These are phyloP conservation scores for Tuber borchii DNA, from an alignment of 495 filamentous ascomycete genomes.

Conservation along the genomic window DNA sequence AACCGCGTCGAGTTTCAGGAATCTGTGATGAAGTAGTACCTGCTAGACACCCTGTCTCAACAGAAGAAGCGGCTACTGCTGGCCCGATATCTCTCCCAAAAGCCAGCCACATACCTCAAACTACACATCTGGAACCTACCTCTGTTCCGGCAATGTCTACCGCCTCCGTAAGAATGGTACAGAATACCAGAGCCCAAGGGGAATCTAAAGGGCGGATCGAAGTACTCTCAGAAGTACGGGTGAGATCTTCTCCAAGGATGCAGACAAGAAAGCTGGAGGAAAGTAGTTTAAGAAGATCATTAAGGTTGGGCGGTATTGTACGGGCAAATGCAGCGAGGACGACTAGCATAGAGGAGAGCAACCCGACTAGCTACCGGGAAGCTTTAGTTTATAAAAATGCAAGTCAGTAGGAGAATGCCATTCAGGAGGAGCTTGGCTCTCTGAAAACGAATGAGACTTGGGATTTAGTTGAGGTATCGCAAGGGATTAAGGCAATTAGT, in stretches of 20 bases:
- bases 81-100: not conserved
- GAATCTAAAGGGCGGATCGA: not conserved
- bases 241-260: too few species aligned
- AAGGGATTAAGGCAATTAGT: conserved; percentile 3
- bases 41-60: not conserved
- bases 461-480: not conserved
- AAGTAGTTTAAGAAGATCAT: not conserved
- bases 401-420: not conserved
- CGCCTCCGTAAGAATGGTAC: too few species aligned
- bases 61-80: not conserved
- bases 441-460: not conserved
- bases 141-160: too few species aligned
- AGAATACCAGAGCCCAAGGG: too few species aligned
- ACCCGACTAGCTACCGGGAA: not conserved
- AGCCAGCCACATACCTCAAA: not conserved
- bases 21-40: not conserved
- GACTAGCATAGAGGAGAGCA: not conserved
- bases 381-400: not conserved
- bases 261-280: not conserved
- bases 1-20: not conserved
- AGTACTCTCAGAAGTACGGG: too few species aligned
- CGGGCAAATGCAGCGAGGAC: conserved; percentile 4
- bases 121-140: not conserved
- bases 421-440: not conserved
- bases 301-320: not conserved